These are phyloP conservation scores for Gyromitra esculenta DNA, from an alignment of 2,329 filamentous ascomycete species.

Conservation along the genomic window DNA sequence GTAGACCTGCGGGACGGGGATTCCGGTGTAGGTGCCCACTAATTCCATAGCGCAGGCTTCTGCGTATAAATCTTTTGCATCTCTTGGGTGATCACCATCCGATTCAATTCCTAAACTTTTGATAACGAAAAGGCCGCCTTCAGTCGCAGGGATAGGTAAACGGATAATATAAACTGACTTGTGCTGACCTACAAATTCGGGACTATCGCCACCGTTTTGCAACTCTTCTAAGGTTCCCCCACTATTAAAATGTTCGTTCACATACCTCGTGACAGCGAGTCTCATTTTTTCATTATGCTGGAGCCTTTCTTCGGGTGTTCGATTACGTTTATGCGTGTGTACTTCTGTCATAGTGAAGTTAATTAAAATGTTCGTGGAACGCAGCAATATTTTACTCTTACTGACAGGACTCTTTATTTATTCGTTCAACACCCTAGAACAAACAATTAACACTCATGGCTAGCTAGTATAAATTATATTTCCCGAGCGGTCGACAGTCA, in stretches of 20 bases:
- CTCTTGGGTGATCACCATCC: not conserved
- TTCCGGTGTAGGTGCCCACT: not conserved
- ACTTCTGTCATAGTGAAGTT: not conserved
- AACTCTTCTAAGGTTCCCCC: conserved; percentile 4
- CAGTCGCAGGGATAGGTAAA: conserved; percentile 14
- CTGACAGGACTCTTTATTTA: not conserved
- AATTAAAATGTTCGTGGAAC: not conserved
- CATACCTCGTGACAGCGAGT: not conserved
- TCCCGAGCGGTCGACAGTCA: too few species aligned
- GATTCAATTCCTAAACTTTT: not conserved
- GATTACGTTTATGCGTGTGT: not conserved
- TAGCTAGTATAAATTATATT: too few species aligned
- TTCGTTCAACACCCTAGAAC: not conserved
- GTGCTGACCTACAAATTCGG: not conserved
- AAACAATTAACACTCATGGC: too few species aligned
- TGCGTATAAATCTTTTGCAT: conserved; percentile 7
- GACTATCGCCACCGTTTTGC: not conserved
- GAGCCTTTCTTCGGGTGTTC: not conserved
- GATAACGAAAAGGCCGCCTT: conserved; percentile 20
- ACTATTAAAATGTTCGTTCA: not conserved
- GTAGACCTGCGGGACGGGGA: conserved; percentile 11
- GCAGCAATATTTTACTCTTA: too few species aligned
- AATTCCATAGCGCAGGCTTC: conserved; percentile 10
- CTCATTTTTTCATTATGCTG: not conserved
- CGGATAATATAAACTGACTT: conserved; percentile 17